Evolutionary conservation across 78 protist species (phyloP).

Genomic region (Emiliania huxleyi): DNA sequence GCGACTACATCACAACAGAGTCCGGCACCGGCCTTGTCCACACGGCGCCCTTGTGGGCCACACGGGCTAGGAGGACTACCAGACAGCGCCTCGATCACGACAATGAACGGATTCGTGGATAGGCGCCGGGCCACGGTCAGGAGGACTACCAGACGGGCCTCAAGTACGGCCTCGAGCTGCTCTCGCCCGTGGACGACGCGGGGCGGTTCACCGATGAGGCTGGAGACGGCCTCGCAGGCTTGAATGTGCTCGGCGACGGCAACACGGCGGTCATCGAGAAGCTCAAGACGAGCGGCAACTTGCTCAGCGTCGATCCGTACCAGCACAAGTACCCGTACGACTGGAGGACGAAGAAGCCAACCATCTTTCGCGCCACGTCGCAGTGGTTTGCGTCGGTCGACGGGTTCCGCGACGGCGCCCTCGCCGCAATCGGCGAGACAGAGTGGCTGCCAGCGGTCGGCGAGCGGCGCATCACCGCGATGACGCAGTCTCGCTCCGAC

Average conservation of each 20-base stretch:
- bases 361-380: conserved; percentile 67
- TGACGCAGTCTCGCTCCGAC: conserved; percentile 69
- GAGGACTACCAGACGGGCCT: conserved; percentile 64
- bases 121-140: conserved; percentile 92
- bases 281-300: background rate
- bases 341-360: conserved; percentile 92
- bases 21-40: conserved; percentile 92
- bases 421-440: background rate
- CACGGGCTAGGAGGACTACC: too few species aligned
- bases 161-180: conserved; percentile 43
- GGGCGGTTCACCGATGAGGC: conserved; percentile 39
- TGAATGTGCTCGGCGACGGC: conserved; percentile 64
- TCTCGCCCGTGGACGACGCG: conserved; percentile 43
- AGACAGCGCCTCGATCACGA: too few species aligned
- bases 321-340: conserved; percentile 92
- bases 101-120: too few species aligned
- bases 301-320: conserved; percentile 53
- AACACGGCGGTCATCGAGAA: conserved; percentile 53
- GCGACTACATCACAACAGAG: conserved; percentile 74
- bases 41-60: too few species aligned
- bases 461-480: conserved; percentile 43
- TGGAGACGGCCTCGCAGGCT: conserved; percentile 56
- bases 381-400: conserved; percentile 56
- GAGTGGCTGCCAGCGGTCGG: conserved; percentile 36
- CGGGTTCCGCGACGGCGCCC: conserved; percentile 30